Evolutionary conservation across 139 green algal species (phyloP).

Genomic region (Tetraselmis striata): DNA sequence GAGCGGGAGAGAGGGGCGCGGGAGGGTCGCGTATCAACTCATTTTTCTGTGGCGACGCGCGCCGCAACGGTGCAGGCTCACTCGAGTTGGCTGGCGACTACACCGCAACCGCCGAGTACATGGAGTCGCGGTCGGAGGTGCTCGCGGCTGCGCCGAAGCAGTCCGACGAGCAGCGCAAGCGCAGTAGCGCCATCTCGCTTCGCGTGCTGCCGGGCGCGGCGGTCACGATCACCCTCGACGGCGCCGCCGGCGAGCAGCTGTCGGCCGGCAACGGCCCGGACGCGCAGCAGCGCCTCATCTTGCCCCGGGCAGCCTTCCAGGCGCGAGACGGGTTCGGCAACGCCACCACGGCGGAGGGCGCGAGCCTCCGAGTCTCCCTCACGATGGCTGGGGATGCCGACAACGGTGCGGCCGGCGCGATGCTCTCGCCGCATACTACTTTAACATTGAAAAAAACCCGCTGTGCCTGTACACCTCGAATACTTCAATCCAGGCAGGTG

Average conservation of each 20-base stretch:
- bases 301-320: neutral
- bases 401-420: no score
- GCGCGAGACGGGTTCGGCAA: neutral
- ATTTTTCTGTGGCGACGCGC: no score
- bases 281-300: neutral
- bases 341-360: neutral
- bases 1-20: no score
- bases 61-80: neutral
- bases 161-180: neutral
- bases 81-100: neutral
- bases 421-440: no score
- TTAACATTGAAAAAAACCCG: no score
- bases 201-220: neutral
- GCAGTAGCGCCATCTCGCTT: neutral
- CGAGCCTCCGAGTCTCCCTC: neutral
- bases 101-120: neutral
- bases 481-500: no score
- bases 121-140: neutral
- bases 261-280: neutral
- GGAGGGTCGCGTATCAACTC: no score
- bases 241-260: neutral
- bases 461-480: no score
- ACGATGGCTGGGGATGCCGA: neutral
- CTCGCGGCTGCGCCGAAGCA: neutral
- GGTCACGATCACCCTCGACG: neutral